Conservation (phyloP, 2,329 filamentous ascomycete genomes). For the Diaporthe vaccinii region DNA sequence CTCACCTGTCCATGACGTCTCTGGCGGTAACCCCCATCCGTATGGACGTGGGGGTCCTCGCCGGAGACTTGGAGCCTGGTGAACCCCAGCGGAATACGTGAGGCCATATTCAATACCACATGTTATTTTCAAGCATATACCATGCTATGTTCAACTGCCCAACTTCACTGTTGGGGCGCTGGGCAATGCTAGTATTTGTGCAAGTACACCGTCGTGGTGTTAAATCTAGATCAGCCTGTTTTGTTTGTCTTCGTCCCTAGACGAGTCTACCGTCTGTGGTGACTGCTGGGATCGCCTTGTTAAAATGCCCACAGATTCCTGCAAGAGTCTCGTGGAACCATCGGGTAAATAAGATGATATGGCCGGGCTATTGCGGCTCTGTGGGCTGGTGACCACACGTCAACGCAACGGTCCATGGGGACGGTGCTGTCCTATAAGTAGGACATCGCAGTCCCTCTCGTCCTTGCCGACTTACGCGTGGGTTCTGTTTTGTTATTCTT, state of each 20-base stretch:
- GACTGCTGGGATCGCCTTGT: conserved; percentile 34
- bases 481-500: neutral
- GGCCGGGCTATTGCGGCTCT: conserved; percentile 18
- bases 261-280: neutral
- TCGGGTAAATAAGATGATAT: conserved; percentile 36
- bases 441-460: conserved; percentile 1
- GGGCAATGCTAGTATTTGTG: neutral
- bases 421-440: conserved; percentile 31
- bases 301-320: conserved; percentile 32
- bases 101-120: neutral
- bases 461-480: neutral
- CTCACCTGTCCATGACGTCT: conserved; percentile 1
- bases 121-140: neutral
- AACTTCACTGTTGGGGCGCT: neutral
- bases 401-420: neutral
- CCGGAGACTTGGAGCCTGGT: neutral
- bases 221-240: conserved; percentile 30
- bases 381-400: conserved; percentile 30
- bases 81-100: neutral
- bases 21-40: neutral
- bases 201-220: neutral
- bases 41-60: neutral
- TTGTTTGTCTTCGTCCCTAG: conserved; percentile 2
- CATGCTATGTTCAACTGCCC: neutral
- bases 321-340: conserved; percentile 34